phyloP scores from a whole-genome alignment of 75 land plant genomes.

The Sequoiadendron giganteum region DNA sequence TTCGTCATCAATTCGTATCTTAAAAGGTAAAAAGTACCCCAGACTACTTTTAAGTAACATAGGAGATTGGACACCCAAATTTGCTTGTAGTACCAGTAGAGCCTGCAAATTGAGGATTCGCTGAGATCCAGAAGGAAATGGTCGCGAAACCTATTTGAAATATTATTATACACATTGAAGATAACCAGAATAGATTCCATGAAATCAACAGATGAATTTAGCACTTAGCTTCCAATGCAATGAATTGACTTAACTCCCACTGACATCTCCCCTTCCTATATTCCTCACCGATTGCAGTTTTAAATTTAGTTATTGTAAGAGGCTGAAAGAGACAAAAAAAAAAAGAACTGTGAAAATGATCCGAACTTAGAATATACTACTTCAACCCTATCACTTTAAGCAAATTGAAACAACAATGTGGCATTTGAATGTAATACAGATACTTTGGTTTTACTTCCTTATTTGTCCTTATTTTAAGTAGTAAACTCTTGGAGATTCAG shows the following conservation, averaged over 20 bases:
- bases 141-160: not conserved
- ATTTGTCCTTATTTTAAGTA: too few species aligned
- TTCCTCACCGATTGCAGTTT: conserved; percentile 92
- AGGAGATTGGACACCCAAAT: not conserved
- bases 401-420: not conserved
- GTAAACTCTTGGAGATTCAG: too few species aligned
- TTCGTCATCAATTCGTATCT: not conserved
- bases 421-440: not conserved
- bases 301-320: conserved; percentile 48
- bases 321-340: conserved; percentile 54
- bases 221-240: not conserved
- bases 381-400: not conserved
- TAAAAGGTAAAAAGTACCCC: conserved; percentile 7
- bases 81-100: not conserved
- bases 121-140: not conserved
- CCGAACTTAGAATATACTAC: not conserved
- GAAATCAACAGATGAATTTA: not conserved
- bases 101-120: not conserved
- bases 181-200: too few species aligned
- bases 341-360: not conserved
- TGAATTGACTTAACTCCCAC: conserved; percentile 79
- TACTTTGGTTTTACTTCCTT: too few species aligned
- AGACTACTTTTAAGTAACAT: not conserved
- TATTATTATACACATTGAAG: not conserved
- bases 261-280: conserved; percentile 69